Evolutionary conservation across 371 early-diverging fungal genomes (phyloP).

Genomic region (Mortierella sp.): DNA sequence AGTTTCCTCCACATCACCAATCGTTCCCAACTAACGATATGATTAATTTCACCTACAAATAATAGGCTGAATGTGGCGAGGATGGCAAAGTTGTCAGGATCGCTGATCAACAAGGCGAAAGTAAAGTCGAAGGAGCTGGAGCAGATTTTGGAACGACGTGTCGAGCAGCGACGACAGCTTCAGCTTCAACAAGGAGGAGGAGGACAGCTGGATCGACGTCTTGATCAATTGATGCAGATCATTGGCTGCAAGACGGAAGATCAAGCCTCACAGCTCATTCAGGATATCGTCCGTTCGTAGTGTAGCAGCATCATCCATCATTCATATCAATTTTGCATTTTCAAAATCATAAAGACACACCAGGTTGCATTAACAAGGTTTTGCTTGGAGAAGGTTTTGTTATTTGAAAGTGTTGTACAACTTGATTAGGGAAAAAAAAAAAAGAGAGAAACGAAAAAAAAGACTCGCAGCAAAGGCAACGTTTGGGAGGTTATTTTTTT

Average conservation of each 20-base stretch:
- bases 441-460: neutral
- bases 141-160: slow-evolving; percentile 41
- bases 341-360: neutral
- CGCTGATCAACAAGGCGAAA: slow-evolving; percentile 68
- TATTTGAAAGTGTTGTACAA: slow-evolving; percentile 12
- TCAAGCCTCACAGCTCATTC: slow-evolving; percentile 6
- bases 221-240: slow-evolving; percentile 9
- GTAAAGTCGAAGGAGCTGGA: slow-evolving; percentile 71
- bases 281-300: neutral
- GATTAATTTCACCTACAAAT: neutral
- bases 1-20: neutral
- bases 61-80: slow-evolving; percentile 85
- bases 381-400: neutral
- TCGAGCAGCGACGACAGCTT: slow-evolving; percentile 16
- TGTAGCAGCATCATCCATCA: neutral
- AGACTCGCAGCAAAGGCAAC: neutral
- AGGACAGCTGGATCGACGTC: neutral
- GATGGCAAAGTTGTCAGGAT: slow-evolving; percentile 77
- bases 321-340: neutral
- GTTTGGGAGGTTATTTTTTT: neutral
- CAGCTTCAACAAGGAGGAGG: neutral
- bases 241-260: slow-evolving; percentile 20
- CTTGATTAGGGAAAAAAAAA: slow-evolving; percentile 12
- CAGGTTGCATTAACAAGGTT: neutral
- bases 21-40: neutral